Conservation (phyloP, 805 yeast genomes). For the Myxozyma neotropica region DNA sequence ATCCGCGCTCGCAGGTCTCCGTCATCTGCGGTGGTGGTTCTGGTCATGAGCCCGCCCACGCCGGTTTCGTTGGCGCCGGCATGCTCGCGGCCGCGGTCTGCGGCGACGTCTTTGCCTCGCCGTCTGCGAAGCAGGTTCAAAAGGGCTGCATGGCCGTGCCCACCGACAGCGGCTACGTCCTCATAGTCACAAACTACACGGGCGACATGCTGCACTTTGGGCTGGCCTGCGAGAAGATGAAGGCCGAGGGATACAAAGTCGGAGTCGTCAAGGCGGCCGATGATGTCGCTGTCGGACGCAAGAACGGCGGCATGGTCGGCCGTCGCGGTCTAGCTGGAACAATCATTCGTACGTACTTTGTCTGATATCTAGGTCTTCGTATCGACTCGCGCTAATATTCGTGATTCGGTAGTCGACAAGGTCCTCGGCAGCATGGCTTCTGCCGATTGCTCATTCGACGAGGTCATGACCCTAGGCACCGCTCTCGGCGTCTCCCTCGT, state of each 20-base stretch:
- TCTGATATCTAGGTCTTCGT: background rate
- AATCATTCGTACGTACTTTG: slow-evolving; percentile 46
- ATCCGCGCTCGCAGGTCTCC: slow-evolving; percentile 49
- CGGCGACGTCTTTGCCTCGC: slow-evolving; percentile 89
- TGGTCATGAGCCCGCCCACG: slow-evolving; percentile 94
- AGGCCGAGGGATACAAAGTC: slow-evolving; percentile 72
- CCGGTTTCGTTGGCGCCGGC: slow-evolving; percentile 89
- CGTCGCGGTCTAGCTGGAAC: slow-evolving; percentile 95
- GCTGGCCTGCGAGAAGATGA: slow-evolving; percentile 83
- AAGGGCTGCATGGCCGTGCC: slow-evolving; percentile 54
- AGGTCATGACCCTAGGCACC: slow-evolving; percentile 13
- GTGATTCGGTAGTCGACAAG: slow-evolving; percentile 79
- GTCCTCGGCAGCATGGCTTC: slow-evolving; percentile 73
- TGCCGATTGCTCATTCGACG: slow-evolving; percentile 38
- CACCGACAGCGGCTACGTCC: slow-evolving; percentile 57
- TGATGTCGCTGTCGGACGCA: slow-evolving; percentile 91
- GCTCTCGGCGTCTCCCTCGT: slow-evolving; percentile 49
- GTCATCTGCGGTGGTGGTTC: slow-evolving; percentile 90
- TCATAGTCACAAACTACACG: slow-evolving; percentile 88
- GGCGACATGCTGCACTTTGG: slow-evolving; percentile 95
- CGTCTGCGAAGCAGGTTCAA: slow-evolving; percentile 81
- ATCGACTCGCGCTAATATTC: background rate
- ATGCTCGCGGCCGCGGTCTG: slow-evolving; percentile 83
- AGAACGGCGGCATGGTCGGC: slow-evolving; percentile 88
- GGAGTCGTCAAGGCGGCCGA: slow-evolving; percentile 81